Conservation (phyloP, 257 asterid species). For the Jasminum sambac region DNA sequence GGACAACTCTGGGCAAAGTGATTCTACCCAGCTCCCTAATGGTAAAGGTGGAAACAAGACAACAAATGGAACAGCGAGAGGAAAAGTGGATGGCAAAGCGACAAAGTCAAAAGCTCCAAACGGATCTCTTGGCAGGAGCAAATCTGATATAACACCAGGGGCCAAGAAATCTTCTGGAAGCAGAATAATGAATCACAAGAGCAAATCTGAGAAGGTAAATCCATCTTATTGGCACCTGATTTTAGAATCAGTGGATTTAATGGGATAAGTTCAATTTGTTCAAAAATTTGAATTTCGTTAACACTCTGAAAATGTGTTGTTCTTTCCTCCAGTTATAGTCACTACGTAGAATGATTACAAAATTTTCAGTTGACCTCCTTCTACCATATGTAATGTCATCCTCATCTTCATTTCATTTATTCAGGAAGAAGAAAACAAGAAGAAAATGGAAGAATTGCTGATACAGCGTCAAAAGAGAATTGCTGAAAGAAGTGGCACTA, state of each 20-base stretch:
- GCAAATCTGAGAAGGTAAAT: slow-evolving; percentile 59
- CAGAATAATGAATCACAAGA: slow-evolving; percentile 32
- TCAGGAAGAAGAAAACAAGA: slow-evolving; percentile 73
- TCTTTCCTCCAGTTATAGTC: background rate
- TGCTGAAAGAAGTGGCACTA: slow-evolving; percentile 71
- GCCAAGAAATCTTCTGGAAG: slow-evolving; percentile 45
- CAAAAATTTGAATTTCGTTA: background rate
- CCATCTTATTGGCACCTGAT: background rate
- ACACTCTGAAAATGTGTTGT: background rate
- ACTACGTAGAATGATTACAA: background rate
- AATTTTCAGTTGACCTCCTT: background rate
- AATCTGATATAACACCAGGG: slow-evolving; percentile 45
- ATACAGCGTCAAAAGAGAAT: slow-evolving; percentile 73
- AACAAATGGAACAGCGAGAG: slow-evolving; percentile 27
- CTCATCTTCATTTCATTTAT: background rate
- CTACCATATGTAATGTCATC: background rate
- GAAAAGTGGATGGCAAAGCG: slow-evolving; percentile 40
- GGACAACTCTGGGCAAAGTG: slow-evolving; percentile 24
- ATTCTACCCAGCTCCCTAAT: slow-evolving; percentile 25
- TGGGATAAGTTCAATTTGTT: slow-evolving; percentile 11
- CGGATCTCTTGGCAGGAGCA: slow-evolving; percentile 51
- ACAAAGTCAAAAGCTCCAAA: slow-evolving; percentile 39
- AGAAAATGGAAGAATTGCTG: slow-evolving; percentile 62
- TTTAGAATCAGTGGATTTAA: background rate
- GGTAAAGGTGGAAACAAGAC: slow-evolving; percentile 32